Base-by-base conservation (phyloP, 2,329 filamentous ascomycete species). In the Microcyclospora pomicola region DNA sequence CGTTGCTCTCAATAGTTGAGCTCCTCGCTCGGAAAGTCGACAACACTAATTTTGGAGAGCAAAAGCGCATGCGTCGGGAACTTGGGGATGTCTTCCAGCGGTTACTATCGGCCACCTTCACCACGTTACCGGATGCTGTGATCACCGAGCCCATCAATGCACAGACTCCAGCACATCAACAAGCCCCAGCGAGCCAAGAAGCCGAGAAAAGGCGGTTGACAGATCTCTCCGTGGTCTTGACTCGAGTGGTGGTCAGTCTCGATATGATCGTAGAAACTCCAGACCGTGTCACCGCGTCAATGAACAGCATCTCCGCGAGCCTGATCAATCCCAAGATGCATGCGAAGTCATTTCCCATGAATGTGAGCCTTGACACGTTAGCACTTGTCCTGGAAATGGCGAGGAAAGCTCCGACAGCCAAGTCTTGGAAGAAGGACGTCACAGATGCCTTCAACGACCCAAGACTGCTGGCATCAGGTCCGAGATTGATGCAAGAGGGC, bases 21-120 rank as follows among this genome's bases (percentile, higher is more conserved):
- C 82, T 93, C 30, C 65, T 98, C 29, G 88, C 91, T 1, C 82
- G 91, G 56, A 98, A 98, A 65, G 82, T 96, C 35, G 87, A 95
- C 58, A 95, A 98, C 50, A 98, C 88, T 10, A 95, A 87, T 51
- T 96, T 95, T 61, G 88, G 88, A 27, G 88, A 96, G 62, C 84
- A 95, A 61, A 73, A 78, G 36, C 86, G 81, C 59, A 94, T 95
- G 85, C 76, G 87, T 43, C 75, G 82, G 55, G 88, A 96, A 42
- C 67, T 96, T 13, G 83, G 83, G 82, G 91, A 98, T 52, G 71
- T 95, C 1, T 92, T 96, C 55, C 69, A 91, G 10, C 73, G 87
- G 12, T 72, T 98, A 1, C 69, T 98, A 11, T 83, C 87, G 3
- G 91, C 88, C n/a, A 81, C 92, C 2, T 95, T 96, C 56, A 94